phyloP scores from a whole-genome alignment of 2,329 filamentous ascomycete genomes.

The Aciculosporium take region DNA sequence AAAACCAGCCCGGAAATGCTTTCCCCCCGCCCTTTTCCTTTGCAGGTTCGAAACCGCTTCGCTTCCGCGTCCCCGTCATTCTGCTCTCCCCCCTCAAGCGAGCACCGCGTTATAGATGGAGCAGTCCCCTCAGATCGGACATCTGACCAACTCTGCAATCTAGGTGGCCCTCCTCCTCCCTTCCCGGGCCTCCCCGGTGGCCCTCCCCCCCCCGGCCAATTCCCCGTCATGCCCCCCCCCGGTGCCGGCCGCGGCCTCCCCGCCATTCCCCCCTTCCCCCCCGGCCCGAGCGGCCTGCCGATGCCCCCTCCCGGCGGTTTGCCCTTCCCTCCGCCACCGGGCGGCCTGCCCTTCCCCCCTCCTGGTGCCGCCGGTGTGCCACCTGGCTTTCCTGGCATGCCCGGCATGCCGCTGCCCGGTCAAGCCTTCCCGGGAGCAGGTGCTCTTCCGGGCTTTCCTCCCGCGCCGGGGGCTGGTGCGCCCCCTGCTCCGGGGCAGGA shows the following conservation, averaged over 20 bases:
- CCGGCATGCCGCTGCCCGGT: conserved; percentile 25
- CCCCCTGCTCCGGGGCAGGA: conserved; percentile 24
- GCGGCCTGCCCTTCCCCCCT: conserved; percentile 25
- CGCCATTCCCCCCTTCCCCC: conserved; percentile 31
- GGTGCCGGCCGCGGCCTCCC: conserved; percentile 32
- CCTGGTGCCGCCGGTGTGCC: conserved; percentile 17
- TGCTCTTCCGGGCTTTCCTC: conserved; percentile 14
- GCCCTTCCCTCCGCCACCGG: conserved; percentile 25
- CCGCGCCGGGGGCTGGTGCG: neutral
- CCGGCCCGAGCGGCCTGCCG: conserved; percentile 21
- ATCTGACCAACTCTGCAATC: too few relatives aligned
- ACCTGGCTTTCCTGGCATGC: conserved; percentile 19
- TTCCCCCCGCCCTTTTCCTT: conserved; percentile 46
- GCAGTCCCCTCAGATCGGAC: too few relatives aligned
- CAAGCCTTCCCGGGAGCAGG: conserved; percentile 29
- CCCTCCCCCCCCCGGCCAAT: conserved; percentile 23
- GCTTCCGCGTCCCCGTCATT: conserved; percentile 9
- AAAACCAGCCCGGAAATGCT: conserved; percentile 46
- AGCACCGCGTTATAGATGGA: too few relatives aligned
- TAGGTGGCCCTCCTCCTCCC: conserved; percentile 42
- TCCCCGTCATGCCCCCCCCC: conserved; percentile 27
- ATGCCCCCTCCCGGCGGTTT: conserved; percentile 25
- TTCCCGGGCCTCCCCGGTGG: conserved; percentile 38
- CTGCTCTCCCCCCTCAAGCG: too few relatives aligned
- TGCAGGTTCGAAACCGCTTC: conserved; percentile 33